Base-by-base conservation (phyloP, 805 yeast genomes). In the Brettanomyces bruxellensis region DNA sequence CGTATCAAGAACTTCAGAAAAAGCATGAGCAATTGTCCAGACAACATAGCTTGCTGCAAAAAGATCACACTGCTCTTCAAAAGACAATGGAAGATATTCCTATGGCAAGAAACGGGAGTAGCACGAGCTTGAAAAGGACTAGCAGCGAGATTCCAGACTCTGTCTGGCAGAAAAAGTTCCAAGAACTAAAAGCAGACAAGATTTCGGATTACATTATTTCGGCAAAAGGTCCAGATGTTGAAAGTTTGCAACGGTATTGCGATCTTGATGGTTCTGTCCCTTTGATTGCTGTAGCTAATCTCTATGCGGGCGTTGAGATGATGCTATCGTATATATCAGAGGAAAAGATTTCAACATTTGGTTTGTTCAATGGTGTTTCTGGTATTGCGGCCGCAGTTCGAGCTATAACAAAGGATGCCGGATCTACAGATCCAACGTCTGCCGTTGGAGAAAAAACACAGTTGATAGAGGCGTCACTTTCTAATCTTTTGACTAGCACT, bases 401-500 rank as follows among this genome's bases (percentile, higher is more conserved):
- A 55, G 32, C 36, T 2, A 48, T 62, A 13, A 67, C 65, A 38
- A 60, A 67, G 38, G 69, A 72, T 1, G 56, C 62, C 4, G 40
- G 11, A 11, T 66, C 65, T 25, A 62, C 67, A 6, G 66, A 61
- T 9, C 42, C 42, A 18, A 44, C 40, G 13, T 47, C 47, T 12
- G 47, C 44, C 7, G 45, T 56, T 7, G 60, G 45, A 56, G 70
- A 47, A 70, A 75, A 48, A 64, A 69, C 58, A 62, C 45, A 36
- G 34, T 32, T 42, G 23, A 70, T 86, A 4, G 76, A 82, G 47
- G 82, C 83, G 40, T 73, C 91, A 1, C 75, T 85, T 24, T 78
- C 89, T 14, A 88, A 84, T 62, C 76, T 81, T 0, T 78, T 91
- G 38, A 81, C 95, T 3, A 73, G 88, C 1, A 76, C 90, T 1